Evolutionary conservation across 345 rosid genomes (phyloP).

Genomic region (Populus deltoides): DNA sequence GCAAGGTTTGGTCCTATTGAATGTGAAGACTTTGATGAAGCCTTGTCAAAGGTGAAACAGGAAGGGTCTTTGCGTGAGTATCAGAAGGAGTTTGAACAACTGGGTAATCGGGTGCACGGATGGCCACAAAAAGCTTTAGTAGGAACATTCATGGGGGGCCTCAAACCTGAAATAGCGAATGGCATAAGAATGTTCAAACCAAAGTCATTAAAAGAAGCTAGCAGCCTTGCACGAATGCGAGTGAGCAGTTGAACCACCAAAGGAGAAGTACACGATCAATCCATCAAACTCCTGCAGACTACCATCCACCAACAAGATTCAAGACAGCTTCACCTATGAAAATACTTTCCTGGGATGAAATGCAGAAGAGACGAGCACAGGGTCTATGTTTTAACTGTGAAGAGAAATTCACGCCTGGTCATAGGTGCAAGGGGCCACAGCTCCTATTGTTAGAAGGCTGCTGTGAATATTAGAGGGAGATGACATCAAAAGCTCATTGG

Average conservation of each 20-base stretch:
- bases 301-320: not conserved
- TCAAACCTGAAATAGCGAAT: not conserved
- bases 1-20: no score
- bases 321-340: no score
- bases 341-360: not conserved
- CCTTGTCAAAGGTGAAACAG: no score
- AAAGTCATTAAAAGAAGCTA: not conserved
- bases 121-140: not conserved
- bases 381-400: no score
- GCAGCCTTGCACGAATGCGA: not conserved
- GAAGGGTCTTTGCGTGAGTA: not conserved
- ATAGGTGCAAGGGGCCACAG: not conserved
- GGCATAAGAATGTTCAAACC: not conserved
- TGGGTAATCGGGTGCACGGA: not conserved
- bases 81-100: not conserved
- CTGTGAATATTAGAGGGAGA: no score
- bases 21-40: no score
- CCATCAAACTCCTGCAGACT: fast-evolving
- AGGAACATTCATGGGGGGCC: not conserved
- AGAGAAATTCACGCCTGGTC: no score
- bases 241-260: not conserved
- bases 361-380: no score
- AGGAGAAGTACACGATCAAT: not conserved
- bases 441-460: no score
- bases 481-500: not conserved